phyloP scores from a whole-genome alignment of 305 asterid genomes.

The Ruellia speciosa region DNA sequence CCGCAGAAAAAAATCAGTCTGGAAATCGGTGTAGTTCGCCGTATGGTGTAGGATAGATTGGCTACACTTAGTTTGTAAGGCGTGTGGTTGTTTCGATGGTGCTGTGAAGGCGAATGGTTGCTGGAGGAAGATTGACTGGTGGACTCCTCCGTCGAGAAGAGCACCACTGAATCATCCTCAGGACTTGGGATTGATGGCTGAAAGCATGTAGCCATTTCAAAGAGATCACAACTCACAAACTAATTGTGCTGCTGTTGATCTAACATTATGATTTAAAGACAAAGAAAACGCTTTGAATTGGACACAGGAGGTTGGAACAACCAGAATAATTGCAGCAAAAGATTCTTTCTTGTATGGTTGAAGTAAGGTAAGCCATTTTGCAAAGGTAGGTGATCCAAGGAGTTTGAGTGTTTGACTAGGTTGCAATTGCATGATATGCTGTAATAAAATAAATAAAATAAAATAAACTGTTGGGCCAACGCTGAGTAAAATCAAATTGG shows the following conservation, averaged over 20 bases:
- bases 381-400: conserved; percentile 39
- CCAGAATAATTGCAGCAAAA: conserved; percentile 26
- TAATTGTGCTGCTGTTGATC: too few species aligned
- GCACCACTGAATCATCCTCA: conserved; percentile 58
- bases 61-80: conserved; percentile 40
- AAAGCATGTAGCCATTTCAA: conserved; percentile 50
- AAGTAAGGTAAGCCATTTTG: conserved; percentile 24
- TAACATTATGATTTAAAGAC: conserved; percentile 15
- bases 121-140: conserved; percentile 53
- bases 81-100: conserved; percentile 25
- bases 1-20: conserved; percentile 11
- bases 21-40: conserved; percentile 23
- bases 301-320: conserved; percentile 49
- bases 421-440: not conserved
- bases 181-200: conserved; percentile 35
- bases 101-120: conserved; percentile 43
- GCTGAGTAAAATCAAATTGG: not conserved
- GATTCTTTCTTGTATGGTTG: conserved; percentile 24
- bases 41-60: conserved; percentile 58
- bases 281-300: not conserved
- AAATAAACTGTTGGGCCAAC: not conserved
- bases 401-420: conserved; percentile 28
- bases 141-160: conserved; percentile 59
- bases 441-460: not conserved
- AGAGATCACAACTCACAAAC: not conserved